phyloP scores from a whole-genome alignment of 1,284 basidiomycete genomes.

The Leccinum pachyderme region DNA sequence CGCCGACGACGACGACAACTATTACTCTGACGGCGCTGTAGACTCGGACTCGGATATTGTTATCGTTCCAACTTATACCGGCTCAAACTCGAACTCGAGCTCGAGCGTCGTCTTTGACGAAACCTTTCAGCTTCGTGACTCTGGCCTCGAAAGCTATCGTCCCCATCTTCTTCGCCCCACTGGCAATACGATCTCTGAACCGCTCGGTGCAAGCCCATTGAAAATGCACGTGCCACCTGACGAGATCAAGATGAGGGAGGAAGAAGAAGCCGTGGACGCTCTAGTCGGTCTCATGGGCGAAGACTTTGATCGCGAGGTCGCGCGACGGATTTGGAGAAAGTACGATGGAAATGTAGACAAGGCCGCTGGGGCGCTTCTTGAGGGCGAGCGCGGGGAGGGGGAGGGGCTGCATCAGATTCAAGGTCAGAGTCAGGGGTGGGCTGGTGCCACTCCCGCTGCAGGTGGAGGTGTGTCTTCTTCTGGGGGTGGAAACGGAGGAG shows the following conservation, averaged over 20 bases:
- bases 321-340: constrained; percentile 52
- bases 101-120: not conserved
- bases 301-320: constrained; percentile 44
- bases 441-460: not conserved
- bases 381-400: constrained; percentile 45
- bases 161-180: not conserved
- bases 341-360: constrained; percentile 59
- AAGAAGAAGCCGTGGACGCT: constrained; percentile 27
- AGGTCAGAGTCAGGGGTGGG: constrained; percentile 19
- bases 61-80: not conserved
- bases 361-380: constrained; percentile 58
- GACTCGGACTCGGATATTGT: not conserved
- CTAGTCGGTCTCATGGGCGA: constrained; percentile 34
- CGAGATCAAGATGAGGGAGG: constrained; percentile 9
- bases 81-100: not conserved
- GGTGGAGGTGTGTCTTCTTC: not conserved
- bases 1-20: constrained; percentile 13
- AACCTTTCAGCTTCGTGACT: not conserved
- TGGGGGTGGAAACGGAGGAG: not conserved
- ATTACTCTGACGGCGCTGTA: not conserved
- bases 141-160: not conserved
- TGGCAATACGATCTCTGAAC: not conserved
- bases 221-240: constrained; percentile 25
- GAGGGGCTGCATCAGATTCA: constrained; percentile 2
- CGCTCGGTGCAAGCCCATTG: not conserved